Conservation (phyloP, 2,329 filamentous ascomycete genomes). For the Ophidiomyces ophidiicola region DNA sequence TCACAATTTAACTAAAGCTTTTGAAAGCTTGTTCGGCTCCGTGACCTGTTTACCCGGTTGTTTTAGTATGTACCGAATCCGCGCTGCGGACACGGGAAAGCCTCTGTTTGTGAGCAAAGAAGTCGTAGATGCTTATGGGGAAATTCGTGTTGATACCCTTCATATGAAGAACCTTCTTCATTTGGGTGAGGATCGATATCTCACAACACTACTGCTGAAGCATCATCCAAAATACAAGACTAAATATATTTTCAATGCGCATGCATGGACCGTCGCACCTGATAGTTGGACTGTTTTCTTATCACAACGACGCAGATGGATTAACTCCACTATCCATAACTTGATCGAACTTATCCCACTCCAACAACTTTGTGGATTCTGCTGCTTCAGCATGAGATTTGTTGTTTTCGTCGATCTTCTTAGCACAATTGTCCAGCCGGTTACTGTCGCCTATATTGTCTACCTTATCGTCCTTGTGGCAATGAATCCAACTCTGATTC, state of each 20-base stretch:
- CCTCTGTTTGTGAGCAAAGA: conserved; percentile 92
- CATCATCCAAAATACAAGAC: conserved; percentile 92
- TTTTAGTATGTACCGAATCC: conserved; percentile 98
- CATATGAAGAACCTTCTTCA: conserved; percentile 99
- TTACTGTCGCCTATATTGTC: conserved; percentile 75
- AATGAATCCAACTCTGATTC: conserved; percentile 52
- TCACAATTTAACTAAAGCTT: conserved; percentile 91
- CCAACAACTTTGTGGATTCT: conserved; percentile 94
- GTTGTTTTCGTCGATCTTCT: conserved; percentile 89
- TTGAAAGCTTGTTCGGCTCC: conserved; percentile 91
- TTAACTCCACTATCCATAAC: conserved; percentile 98
- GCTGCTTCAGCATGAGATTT: conserved; percentile 99
- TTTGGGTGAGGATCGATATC: conserved; percentile 90
- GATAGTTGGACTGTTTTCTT: conserved; percentile 91
- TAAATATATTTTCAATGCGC: conserved; percentile 84
- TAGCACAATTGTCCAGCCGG: conserved; percentile 82
- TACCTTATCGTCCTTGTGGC: conserved; percentile 73
- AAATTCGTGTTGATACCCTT: conserved; percentile 91
- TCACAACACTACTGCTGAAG: conserved; percentile 89
- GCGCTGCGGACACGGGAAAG: conserved; percentile 86
- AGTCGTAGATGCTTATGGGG: conserved; percentile 73
- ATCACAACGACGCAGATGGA: conserved; percentile 97
- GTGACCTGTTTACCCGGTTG: conserved; percentile 97
- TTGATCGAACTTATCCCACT: conserved; percentile 88
- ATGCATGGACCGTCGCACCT: conserved; percentile 94